Evolutionary conservation across 345 rosid species (phyloP).

Genomic region (Populus euphratica): DNA sequence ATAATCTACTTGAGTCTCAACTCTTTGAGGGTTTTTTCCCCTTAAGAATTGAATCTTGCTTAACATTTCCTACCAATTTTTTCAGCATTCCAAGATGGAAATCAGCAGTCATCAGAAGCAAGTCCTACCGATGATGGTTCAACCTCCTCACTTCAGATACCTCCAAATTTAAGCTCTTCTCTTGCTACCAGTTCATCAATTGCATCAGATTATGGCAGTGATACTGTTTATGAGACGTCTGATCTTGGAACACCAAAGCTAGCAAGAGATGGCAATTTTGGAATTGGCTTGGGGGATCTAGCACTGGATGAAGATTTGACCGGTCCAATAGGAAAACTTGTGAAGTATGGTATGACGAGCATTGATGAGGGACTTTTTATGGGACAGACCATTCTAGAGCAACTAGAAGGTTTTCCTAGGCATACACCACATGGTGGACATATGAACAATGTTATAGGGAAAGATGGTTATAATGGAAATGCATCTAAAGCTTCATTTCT

Average conservation of each 20-base stretch:
- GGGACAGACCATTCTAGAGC: constrained; percentile 93
- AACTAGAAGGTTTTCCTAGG: constrained; percentile 79
- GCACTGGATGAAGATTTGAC: constrained; percentile 71
- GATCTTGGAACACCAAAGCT: constrained; percentile 80
- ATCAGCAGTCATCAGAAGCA: constrained; percentile 49
- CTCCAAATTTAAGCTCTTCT: constrained; percentile 50
- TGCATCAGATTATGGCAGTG: constrained; percentile 91
- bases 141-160: constrained; percentile 39
- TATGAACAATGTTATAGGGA: constrained; percentile 41
- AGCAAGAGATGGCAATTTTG: constrained; percentile 64
- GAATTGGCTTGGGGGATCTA: constrained; percentile 63
- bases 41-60: neutral
- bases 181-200: constrained; percentile 59
- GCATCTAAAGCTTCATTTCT: constrained; percentile 45
- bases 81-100: constrained; percentile 90
- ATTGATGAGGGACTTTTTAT: constrained; percentile 93
- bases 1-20: neutral
- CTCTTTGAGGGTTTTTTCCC: neutral
- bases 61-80: constrained; percentile 12
- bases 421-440: constrained; percentile 54
- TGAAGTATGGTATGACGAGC: constrained; percentile 80
- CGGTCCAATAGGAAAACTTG: constrained; percentile 80
- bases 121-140: constrained; percentile 41
- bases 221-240: constrained; percentile 88
- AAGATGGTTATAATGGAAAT: constrained; percentile 52